These are phyloP conservation scores for Aspergillus phoenicis DNA, from an alignment of 2,329 filamentous ascomycete species.

Conservation along the genomic window DNA sequence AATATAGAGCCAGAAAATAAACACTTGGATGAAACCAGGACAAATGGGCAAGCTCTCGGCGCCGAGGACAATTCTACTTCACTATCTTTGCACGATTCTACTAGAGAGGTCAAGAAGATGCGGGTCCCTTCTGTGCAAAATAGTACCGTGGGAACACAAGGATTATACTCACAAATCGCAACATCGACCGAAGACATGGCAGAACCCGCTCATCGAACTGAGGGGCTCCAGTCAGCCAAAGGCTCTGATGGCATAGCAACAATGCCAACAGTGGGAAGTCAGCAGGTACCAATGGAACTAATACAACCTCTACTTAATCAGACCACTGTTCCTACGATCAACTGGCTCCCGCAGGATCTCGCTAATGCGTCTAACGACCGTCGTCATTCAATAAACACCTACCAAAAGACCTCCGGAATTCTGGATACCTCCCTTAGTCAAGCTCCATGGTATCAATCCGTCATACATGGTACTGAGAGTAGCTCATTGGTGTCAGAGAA, in stretches of 20 bases:
- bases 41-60: background rate
- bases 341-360: slow-evolving; percentile 41
- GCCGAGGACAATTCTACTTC: background rate
- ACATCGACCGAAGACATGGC: slow-evolving; percentile 8
- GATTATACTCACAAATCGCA: slow-evolving; percentile 16
- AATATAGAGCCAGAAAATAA: background rate
- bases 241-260: slow-evolving; percentile 20
- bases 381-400: slow-evolving; percentile 17
- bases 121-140: slow-evolving; percentile 19
- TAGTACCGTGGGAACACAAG: slow-evolving; percentile 9
- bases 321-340: slow-evolving; percentile 35
- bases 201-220: slow-evolving; percentile 13
- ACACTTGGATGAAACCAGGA: background rate
- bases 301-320: slow-evolving; percentile 31
- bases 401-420: slow-evolving; percentile 16
- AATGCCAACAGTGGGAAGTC: slow-evolving; percentile 21
- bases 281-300: slow-evolving; percentile 27
- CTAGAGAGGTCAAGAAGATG: slow-evolving; percentile 10
- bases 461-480: slow-evolving; percentile 20
- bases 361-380: slow-evolving; percentile 23
- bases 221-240: slow-evolving; percentile 7
- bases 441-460: slow-evolving; percentile 32
- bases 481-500: slow-evolving; percentile 22
- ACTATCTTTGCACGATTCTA: slow-evolving; percentile 14
- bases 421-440: slow-evolving; percentile 24